phyloP scores from a whole-genome alignment of 768 basidiomycete genomes.

The Boletus edulis region DNA sequence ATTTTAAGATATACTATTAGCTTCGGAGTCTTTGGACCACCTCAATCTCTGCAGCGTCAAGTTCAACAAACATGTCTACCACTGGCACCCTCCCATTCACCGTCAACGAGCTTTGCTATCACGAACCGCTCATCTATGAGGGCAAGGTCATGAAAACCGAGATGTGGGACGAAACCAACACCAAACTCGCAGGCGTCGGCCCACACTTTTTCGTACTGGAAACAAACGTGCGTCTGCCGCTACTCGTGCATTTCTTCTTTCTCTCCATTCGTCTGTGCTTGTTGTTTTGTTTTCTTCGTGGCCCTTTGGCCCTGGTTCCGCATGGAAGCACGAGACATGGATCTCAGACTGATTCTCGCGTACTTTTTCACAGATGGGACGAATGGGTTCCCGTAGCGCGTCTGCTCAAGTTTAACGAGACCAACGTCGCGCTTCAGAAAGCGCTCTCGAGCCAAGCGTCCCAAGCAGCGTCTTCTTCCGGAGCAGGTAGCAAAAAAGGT shows the following conservation, averaged over 20 bases:
- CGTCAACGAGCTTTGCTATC: constrained; percentile 84
- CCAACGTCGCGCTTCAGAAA: constrained; percentile 78
- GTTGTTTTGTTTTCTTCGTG: no score
- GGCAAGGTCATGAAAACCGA: constrained; percentile 82
- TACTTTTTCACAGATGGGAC: constrained; percentile 7
- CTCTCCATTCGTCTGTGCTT: no score
- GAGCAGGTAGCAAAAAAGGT: constrained; percentile 27
- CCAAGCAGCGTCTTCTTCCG: constrained; percentile 39
- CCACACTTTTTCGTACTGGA: constrained; percentile 97
- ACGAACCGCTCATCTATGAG: constrained; percentile 93
- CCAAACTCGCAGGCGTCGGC: constrained; percentile 59
- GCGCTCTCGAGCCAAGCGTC: constrained; percentile 47
- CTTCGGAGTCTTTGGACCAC: no score
- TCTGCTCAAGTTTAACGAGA: constrained; percentile 81
- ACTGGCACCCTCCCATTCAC: constrained; percentile 37
- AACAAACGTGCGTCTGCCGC: constrained; percentile 78
- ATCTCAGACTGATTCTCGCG: not conserved
- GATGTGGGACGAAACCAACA: constrained; percentile 60
- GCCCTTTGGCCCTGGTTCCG: no score
- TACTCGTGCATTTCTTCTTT: no score
- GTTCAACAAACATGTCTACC: constrained; percentile 9
- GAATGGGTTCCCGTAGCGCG: constrained; percentile 79
- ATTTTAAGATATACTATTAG: no score
- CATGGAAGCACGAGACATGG: not conserved
- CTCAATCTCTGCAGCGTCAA: no score